These are phyloP conservation scores for Annulohypoxylon moriforme DNA, from an alignment of 495 filamentous ascomycete species.

Conservation along the genomic window DNA sequence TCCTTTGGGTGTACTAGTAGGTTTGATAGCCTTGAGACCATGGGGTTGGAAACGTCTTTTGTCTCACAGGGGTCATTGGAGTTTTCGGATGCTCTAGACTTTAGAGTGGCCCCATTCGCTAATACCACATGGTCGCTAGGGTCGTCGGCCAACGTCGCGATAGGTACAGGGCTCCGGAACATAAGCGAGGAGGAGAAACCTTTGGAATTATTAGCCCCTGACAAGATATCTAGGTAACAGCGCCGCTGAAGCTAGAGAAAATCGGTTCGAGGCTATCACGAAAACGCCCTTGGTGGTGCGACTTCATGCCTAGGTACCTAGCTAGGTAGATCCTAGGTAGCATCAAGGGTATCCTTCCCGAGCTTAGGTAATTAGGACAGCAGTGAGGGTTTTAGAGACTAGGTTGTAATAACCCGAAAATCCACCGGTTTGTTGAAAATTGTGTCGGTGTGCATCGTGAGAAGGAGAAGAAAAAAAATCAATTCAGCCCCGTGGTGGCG, in stretches of 20 bases:
- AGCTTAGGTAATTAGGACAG: neutral
- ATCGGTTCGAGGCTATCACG: conserved; percentile 7
- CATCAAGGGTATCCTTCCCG: neutral
- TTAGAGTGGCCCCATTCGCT: conserved; percentile 14
- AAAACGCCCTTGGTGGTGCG: conserved; percentile 20
- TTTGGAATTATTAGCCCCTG: conserved; percentile 2
- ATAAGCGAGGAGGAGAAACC: conserved; percentile 6
- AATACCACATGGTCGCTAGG: conserved; percentile 10
- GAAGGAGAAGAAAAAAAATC: conserved; percentile 10
- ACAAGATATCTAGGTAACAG: neutral
- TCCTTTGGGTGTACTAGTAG: conserved; percentile 11
- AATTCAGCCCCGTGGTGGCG: conserved; percentile 13
- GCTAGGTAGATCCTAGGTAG: neutral
- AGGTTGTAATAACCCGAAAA: conserved; percentile 3
- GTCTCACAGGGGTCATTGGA: conserved; percentile 34
- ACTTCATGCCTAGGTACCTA: conserved; percentile 3
- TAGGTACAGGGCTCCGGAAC: conserved; percentile 1
- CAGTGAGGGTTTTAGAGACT: neutral
- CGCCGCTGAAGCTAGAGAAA: neutral
- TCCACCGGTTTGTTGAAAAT: conserved; percentile 9
- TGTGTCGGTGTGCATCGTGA: conserved; percentile 29
- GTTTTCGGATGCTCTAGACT: conserved; percentile 5
- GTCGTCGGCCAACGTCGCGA: neutral
- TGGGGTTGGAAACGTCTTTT: conserved; percentile 31
- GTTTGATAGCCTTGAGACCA: conserved; percentile 18